Percentiles rank a stretch among this genome's conserved stretches.
These are phyloP conservation scores for Aspergillus mulundensis DNA, from an alignment of 495 filamentous ascomycete genomes.

Conservation along the genomic window DNA sequence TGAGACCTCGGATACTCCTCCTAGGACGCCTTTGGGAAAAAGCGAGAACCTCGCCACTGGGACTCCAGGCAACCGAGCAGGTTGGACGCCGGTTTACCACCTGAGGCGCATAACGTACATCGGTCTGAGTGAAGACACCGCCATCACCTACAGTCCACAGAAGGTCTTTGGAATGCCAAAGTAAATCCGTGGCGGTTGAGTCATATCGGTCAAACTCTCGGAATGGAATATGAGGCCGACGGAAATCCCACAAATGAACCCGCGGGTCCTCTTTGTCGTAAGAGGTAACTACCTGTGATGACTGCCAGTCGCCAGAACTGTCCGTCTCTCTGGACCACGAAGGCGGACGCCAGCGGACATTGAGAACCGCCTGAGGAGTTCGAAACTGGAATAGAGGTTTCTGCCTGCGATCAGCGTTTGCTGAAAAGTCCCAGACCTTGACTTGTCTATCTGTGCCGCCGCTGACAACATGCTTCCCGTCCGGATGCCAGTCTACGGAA, in stretches of 20 bases:
- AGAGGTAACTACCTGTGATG: constrained; percentile 64
- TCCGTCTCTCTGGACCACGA: constrained; percentile 65
- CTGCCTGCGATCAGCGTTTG: constrained; percentile 70
- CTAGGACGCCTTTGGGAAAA: constrained; percentile 46
- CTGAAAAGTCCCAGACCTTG: constrained; percentile 87
- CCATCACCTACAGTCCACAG: constrained; percentile 88
- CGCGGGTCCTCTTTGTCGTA: constrained; percentile 63
- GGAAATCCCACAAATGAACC: constrained; percentile 91
- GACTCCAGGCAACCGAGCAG: constrained; percentile 46
- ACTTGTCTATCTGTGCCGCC: constrained; percentile 78
- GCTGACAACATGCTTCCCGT: constrained; percentile 84
- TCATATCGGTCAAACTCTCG: constrained; percentile 78
- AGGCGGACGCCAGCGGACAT: constrained; percentile 82
- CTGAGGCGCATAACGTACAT: constrained; percentile 76
- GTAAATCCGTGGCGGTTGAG: constrained; percentile 64
- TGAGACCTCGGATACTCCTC: constrained; percentile 35
- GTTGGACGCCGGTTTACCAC: constrained; percentile 59
- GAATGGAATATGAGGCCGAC: constrained; percentile 78
- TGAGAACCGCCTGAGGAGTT: constrained; percentile 64
- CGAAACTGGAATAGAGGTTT: constrained; percentile 63
- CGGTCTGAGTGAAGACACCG: constrained; percentile 81
- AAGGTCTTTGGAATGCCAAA: constrained; percentile 88
- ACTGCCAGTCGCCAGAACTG: constrained; percentile 60
- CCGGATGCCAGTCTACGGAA: constrained; percentile 91
- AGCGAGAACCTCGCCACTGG: constrained; percentile 42